Base-by-base conservation (phyloP, 1,139 yeast species). In the Yamadazyma membranifaciens region DNA sequence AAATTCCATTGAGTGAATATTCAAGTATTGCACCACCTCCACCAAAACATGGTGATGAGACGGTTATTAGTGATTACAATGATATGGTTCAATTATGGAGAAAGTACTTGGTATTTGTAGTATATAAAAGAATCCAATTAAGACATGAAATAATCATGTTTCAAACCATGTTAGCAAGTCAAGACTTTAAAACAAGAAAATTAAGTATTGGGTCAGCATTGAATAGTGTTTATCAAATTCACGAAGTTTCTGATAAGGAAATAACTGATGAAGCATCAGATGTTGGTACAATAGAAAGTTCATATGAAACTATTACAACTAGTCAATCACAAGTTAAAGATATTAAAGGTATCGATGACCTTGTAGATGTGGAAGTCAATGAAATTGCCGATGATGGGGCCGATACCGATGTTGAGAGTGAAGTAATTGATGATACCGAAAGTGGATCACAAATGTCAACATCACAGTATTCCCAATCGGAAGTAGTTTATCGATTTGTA, bases 121-220 rank as follows among this genome's bases (percentile, higher is more conserved):
- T 70, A 11, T 54, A 56, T 36, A 69, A 65, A 45, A 49, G 78
- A 34, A 69, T 72, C 31, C 63, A 62, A 43, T 57, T 72, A 40
- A 59, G 77, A 38, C 75, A 69, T 46, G 78, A 72, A 47, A 70
- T 72, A 40, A 54, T 49, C 32, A 49, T 60, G 44, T 72, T 63
- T 55, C 72, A 67, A 45, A 42, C 58, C 3, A 60, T 66, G 41
- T 31, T 57, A 34, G 55, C 51, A 2, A 49, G 45, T 15, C 56
- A 50, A 36, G 58, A 46, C n/a, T 25, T 36, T 26, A 40, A 41
- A 29, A 12, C 47, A 7, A 34, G 45, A 15, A 39, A 44, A 20
- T 17, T 34, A 17, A 45, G 49, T 34, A 26, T 42, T 15, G 38
- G 44, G 10, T 39, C 46, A 1, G 42, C 35, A n/a, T 32, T 41